A percentile compares a stretch with the other conserved stretches of the same genome.
Evolutionary conservation across 306 rosid genomes (phyloP).

Genomic region (Hippophae gyantsensis): DNA sequence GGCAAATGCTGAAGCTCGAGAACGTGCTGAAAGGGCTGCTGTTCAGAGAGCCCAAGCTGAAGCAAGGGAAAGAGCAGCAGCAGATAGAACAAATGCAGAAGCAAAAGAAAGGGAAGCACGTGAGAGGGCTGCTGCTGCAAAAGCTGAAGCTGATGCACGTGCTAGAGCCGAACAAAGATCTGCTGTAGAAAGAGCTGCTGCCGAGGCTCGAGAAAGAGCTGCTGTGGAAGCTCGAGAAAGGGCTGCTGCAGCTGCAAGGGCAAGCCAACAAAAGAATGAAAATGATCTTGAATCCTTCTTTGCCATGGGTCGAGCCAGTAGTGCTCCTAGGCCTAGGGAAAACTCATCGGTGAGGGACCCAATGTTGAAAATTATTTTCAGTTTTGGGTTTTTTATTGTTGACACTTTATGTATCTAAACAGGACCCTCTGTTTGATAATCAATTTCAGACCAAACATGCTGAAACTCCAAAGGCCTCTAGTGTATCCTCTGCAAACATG

Average conservation of each 20-base stretch:
- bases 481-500: slow-evolving; percentile 43
- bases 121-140: slow-evolving; percentile 30
- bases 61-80: slow-evolving; percentile 97
- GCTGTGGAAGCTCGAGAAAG: slow-evolving; percentile 74
- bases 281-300: slow-evolving; percentile 82
- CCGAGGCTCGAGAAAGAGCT: slow-evolving; percentile 80
- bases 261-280: slow-evolving; percentile 67
- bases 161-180: slow-evolving; percentile 73
- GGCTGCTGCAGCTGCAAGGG: slow-evolving; percentile 65
- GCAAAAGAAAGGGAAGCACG: slow-evolving; percentile 35
- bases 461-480: slow-evolving; percentile 48
- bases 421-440: slow-evolving; percentile 40
- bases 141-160: slow-evolving; percentile 63
- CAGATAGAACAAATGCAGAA: slow-evolving; percentile 56
- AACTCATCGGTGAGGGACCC: slow-evolving; percentile 53
- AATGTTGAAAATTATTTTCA: slow-evolving; percentile 18
- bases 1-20: slow-evolving; percentile 84
- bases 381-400: slow-evolving; percentile 7
- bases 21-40: slow-evolving; percentile 94
- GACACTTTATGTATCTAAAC: slow-evolving; percentile 23
- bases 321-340: slow-evolving; percentile 87
- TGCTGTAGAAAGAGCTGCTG: slow-evolving; percentile 76
- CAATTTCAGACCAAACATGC: slow-evolving; percentile 54
- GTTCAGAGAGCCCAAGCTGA: slow-evolving; percentile 94
- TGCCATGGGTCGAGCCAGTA: slow-evolving; percentile 60